Base-by-base conservation (phyloP, 2,329 filamentous ascomycete species). In the Arthrobotrys sphaeroides region DNA sequence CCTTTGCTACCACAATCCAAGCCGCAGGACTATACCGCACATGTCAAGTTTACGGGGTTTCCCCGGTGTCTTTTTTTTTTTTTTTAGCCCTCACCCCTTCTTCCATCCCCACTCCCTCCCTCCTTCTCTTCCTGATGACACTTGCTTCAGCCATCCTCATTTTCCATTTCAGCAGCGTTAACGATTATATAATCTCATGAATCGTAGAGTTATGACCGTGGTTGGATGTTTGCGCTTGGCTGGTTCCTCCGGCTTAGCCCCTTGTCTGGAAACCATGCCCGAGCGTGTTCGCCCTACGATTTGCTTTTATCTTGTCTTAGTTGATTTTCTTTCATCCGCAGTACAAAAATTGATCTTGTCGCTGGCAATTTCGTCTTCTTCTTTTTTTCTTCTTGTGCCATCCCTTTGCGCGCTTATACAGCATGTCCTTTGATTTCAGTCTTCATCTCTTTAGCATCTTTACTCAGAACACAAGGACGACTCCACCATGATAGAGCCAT, bases 141-240 rank as follows among this genome's bases (percentile, higher is more conserved):
- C 20, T 49, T 69, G 16, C 59, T 38, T 68, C 33, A 22, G 20
- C 36, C 9, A 33, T 42, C 18, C 3, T 49, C 24, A n/a, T 36
- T 40, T 36, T 36, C 24, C 51, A 59, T 42, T 49, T 38, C 49
- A 22, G 12, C 64, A 68, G 24, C 64, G 33, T 68, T 64, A 66
- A 66, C 51, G 61, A 66, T 67, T 53, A 62, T 62, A 70, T 70
- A 62, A 53, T 62, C 26, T 69, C 36, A 70, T 42, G 66, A 70
- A 49, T 70, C 33, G 55, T 62, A 70, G 55, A 62, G 53, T 70
- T 70, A 62, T 70, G 66, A 70, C 62, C 62, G 33, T 55, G 40
- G 20, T 70, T 70, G 45, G 43, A 59, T 61, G 31, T 51, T 40
- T 59, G 36, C 65, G 33, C 24, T 18, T 22, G 31, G 38, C 16